Evolutionary conservation across 345 rosid species (phyloP).

Genomic region (Aquilaria malaccensis): DNA sequence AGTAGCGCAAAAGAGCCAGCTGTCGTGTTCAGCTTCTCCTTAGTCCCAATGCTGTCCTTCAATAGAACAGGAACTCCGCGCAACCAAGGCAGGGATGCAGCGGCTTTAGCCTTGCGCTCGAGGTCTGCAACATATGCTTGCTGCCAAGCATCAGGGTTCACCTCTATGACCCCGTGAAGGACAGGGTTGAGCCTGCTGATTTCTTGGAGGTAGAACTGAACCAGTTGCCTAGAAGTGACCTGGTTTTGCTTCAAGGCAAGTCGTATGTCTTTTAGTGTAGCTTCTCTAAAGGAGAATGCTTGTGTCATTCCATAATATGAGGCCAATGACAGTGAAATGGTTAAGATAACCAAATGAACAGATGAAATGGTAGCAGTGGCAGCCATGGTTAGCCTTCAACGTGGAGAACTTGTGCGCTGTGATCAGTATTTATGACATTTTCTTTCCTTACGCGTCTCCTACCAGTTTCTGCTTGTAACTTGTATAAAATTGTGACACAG

Average conservation of each 20-base stretch:
- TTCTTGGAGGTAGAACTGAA: constrained; percentile 38
- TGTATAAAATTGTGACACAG: too few species aligned
- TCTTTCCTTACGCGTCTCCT: too few species aligned
- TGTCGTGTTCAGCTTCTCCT: constrained; percentile 59
- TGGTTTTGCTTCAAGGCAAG: constrained; percentile 37
- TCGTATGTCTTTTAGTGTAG: constrained; percentile 33
- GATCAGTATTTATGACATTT: too few species aligned
- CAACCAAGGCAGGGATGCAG: constrained; percentile 21
- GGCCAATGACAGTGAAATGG: constrained; percentile 2
- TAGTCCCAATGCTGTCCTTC: constrained; percentile 62
- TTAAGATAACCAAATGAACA: constrained; percentile 10
- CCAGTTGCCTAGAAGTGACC: constrained; percentile 55
- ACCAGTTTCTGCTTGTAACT: too few species aligned
- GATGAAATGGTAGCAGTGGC: constrained; percentile 1
- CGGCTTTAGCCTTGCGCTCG: constrained; percentile 27
- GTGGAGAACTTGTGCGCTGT: neutral
- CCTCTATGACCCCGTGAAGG: constrained; percentile 54
- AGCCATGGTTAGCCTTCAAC: constrained; percentile 15
- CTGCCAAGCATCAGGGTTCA: constrained; percentile 55
- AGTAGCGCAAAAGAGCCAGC: constrained; percentile 68
- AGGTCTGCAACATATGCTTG: constrained; percentile 55
- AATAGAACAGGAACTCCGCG: constrained; percentile 65
- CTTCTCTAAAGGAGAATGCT: constrained; percentile 35
- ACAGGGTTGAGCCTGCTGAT: constrained; percentile 39
- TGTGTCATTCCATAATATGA: neutral